Percentiles rank a stretch among this genome's conserved stretches.
These are phyloP conservation scores for Boletus subcaerulescens DNA, from an alignment of 768 basidiomycete species.

Conservation along the genomic window DNA sequence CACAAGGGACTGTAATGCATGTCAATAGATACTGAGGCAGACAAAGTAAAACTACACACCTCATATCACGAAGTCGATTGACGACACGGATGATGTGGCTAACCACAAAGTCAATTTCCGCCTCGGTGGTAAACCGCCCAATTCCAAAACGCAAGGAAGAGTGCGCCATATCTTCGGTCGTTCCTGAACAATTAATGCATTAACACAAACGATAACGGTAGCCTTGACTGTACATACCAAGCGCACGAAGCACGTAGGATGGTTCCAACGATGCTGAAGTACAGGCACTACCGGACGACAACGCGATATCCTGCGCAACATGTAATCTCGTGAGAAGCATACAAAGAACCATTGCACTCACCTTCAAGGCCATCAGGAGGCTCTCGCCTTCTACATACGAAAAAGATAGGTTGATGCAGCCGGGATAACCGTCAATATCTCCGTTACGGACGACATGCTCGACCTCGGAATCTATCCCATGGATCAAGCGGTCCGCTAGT, in stretches of 20 bases:
- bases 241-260: conserved; percentile 94
- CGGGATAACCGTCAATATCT: conserved; percentile 86
- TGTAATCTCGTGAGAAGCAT: conserved; percentile 2
- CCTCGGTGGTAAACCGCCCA: conserved; percentile 96
- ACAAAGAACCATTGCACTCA: conserved; percentile 27
- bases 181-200: conserved; percentile 45
- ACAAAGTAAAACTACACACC: conserved; percentile 40
- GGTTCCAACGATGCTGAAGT: conserved; percentile 98
- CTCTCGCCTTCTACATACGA: conserved; percentile 98
- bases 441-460: conserved; percentile 95
- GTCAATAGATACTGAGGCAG: conserved; percentile 8
- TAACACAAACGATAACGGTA: not conserved
- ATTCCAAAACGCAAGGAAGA: conserved; percentile 97
- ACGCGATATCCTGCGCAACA: conserved; percentile 75
- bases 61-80: conserved; percentile 88
- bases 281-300: conserved; percentile 97
- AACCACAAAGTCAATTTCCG: conserved; percentile 93
- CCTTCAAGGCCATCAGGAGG: conserved; percentile 96
- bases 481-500: conserved; percentile 78
- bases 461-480: conserved; percentile 77
- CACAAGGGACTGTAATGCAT: conserved; percentile 70
- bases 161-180: conserved; percentile 99
- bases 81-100: conserved; percentile 87
- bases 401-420: conserved; percentile 94
- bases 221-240: conserved; percentile 51